Conservation (phyloP, 139 green algal species). For the Chlorella sp. region DNA sequence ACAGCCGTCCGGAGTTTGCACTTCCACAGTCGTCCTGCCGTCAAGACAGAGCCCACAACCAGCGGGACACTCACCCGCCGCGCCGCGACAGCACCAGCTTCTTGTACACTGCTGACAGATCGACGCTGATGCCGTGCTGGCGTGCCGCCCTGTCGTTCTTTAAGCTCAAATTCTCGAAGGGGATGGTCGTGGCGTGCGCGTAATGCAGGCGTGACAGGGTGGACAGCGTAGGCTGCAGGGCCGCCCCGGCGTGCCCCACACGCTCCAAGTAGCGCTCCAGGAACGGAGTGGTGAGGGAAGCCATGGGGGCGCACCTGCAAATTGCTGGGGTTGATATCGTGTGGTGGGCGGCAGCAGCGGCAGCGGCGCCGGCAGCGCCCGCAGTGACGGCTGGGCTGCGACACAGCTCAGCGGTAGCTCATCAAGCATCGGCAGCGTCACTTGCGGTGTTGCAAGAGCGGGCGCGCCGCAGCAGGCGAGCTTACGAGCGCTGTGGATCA, state of each 20-base stretch:
- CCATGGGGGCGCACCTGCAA: neutral
- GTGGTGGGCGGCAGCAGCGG: no score
- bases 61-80: neutral
- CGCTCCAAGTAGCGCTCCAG: neutral
- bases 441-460: no score
- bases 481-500: no score
- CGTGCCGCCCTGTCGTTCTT: neutral
- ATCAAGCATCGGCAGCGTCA: no score
- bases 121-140: neutral
- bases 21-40: no score
- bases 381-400: no score
- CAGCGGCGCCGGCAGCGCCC: no score
- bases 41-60: no score
- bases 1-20: no score
- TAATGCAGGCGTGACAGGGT: neutral
- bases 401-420: no score
- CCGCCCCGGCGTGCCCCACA: neutral
- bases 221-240: neutral
- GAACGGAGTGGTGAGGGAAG: neutral
- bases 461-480: no score
- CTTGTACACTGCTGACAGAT: neutral
- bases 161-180: conserved; percentile 12
- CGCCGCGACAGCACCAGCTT: neutral
- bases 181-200: neutral
- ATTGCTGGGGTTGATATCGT: no score